Percentiles rank a stretch among this genome's conserved stretches.
phyloP scores from a whole-genome alignment of 768 basidiomycete genomes.

The Russula sp. region DNA sequence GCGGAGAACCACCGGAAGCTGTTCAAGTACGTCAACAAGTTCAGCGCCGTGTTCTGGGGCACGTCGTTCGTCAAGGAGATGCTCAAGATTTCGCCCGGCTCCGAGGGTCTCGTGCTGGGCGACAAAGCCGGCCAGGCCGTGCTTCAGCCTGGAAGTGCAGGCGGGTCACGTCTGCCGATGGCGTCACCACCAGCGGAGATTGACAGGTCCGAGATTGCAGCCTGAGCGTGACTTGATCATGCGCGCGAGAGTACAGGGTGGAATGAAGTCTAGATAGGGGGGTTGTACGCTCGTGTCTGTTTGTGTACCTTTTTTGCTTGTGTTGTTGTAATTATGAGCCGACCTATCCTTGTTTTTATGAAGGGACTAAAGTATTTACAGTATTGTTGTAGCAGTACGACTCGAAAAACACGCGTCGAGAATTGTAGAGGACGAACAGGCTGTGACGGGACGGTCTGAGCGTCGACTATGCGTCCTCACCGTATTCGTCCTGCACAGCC shows the following conservation, averaged over 20 bases:
- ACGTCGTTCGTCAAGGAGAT: slow-evolving; percentile 86
- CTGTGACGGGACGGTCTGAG: neutral
- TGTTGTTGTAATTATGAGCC: neutral
- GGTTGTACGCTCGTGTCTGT: neutral
- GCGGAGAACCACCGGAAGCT: slow-evolving; percentile 92
- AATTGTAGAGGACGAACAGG: neutral
- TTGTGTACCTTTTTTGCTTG: neutral
- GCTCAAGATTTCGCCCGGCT: slow-evolving; percentile 42
- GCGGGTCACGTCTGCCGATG: slow-evolving; percentile 25
- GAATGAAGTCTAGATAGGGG: neutral
- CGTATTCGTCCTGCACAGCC: slow-evolving; percentile 52
- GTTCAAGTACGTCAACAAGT: slow-evolving; percentile 95
- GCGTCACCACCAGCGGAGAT: neutral
- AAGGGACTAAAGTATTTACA: slow-evolving; percentile 11
- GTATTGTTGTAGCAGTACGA: slow-evolving; percentile 11
- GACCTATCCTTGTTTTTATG: neutral
- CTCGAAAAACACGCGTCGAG: neutral
- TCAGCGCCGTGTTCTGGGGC: slow-evolving; percentile 90
- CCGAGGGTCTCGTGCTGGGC: slow-evolving; percentile 19
- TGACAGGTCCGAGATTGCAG: neutral
- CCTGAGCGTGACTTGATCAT: neutral
- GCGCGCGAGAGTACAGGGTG: neutral
- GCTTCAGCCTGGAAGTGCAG: slow-evolving; percentile 26
- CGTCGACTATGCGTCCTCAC: neutral
- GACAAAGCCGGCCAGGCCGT: slow-evolving; percentile 31